Percentiles rank a stretch among this genome's conserved stretches.
Evolutionary conservation across 768 basidiomycete genomes (phyloP).

Genomic region (Asterophora parasitica): DNA sequence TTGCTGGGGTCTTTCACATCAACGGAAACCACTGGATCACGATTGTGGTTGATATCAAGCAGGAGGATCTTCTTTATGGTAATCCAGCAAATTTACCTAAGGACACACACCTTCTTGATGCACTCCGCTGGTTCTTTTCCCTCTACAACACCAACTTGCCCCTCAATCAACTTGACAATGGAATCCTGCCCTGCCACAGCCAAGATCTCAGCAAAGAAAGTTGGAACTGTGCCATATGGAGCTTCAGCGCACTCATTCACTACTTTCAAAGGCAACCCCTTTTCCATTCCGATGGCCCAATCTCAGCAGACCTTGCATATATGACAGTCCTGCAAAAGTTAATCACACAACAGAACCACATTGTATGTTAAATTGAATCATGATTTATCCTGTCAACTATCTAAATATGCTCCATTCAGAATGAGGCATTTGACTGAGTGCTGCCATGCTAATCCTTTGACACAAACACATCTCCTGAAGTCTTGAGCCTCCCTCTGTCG

Average conservation of each 20-base stretch:
- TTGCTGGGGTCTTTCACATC: constrained; percentile 16
- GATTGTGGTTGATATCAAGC: constrained; percentile 4
- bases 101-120: constrained; percentile 12
- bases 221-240: constrained; percentile 1
- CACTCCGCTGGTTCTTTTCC: constrained; percentile 12
- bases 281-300: background rate
- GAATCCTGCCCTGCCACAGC: background rate
- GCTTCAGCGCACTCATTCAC: background rate
- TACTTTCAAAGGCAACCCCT: background rate
- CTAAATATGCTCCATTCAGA: background rate
- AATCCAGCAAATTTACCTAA: too few relatives aligned
- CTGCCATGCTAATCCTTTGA: too few relatives aligned
- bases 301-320: background rate
- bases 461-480: too few relatives aligned
- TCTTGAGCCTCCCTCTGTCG: too few relatives aligned
- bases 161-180: background rate
- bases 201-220: background rate
- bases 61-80: constrained; percentile 12
- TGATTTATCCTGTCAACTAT: background rate
- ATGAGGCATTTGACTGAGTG: background rate
- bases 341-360: background rate
- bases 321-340: background rate
- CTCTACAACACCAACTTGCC: constrained; percentile 7
- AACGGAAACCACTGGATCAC: constrained; percentile 20
- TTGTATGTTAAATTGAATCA: background rate